Conservation (phyloP, 805 yeast species). For the Cyberlindnera mycetangii region DNA sequence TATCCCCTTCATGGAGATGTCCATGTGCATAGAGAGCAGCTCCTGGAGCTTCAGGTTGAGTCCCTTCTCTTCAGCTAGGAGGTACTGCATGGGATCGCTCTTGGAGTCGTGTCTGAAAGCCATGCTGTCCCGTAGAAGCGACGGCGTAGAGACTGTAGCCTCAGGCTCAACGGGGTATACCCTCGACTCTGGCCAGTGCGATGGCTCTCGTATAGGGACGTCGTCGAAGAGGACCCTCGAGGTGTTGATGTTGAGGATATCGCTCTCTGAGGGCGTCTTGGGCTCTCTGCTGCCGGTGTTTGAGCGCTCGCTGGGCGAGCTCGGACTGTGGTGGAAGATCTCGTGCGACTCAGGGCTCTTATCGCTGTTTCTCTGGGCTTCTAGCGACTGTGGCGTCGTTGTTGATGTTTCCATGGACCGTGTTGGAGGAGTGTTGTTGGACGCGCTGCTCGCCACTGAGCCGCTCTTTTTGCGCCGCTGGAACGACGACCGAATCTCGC, state of each 20-base stretch:
- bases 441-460: constrained; percentile 6
- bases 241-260: neutral
- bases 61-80: constrained; percentile 22
- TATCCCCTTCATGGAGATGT: constrained; percentile 33
- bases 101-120: neutral
- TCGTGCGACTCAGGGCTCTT: neutral
- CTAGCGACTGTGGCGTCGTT: constrained; percentile 1
- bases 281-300: constrained; percentile 7
- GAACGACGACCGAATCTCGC: constrained; percentile 7
- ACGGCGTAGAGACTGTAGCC: too few species aligned
- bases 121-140: too few species aligned
- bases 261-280: constrained; percentile 1
- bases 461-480: constrained; percentile 9
- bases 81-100: constrained; percentile 17
- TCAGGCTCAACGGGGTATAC: too few species aligned
- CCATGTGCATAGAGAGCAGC: constrained; percentile 24
- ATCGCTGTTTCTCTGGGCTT: neutral
- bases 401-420: constrained; percentile 4
- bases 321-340: neutral
- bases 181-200: constrained; percentile 8
- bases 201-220: constrained; percentile 1
- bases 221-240: constrained; percentile 8
- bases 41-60: constrained; percentile 17
- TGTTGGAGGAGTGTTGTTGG: constrained; percentile 6
- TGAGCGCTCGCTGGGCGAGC: constrained; percentile 6